Conservation (phyloP, 805 yeast genomes). For the Pichia paraexigua region DNA sequence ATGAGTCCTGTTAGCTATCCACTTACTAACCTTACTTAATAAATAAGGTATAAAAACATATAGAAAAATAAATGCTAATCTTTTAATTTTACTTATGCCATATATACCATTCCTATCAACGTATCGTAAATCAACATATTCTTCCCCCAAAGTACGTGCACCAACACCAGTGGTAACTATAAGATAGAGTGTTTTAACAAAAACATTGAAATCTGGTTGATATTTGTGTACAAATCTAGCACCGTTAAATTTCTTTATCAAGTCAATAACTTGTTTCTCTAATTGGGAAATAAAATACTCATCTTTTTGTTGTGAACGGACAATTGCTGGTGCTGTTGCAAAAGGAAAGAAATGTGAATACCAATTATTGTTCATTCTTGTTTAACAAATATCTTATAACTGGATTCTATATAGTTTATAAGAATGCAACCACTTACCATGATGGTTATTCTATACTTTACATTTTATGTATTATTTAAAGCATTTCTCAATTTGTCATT, state of each 20-base stretch:
- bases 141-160: slow-evolving; percentile 85
- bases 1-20: background rate
- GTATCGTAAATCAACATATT: slow-evolving; percentile 75
- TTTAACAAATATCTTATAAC: background rate
- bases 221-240: slow-evolving; percentile 58
- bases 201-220: slow-evolving; percentile 51
- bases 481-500: no score
- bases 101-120: slow-evolving; percentile 45
- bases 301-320: slow-evolving; percentile 89
- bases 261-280: slow-evolving; percentile 46
- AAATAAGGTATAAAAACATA: slow-evolving; percentile 60
- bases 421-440: no score
- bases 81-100: slow-evolving; percentile 37
- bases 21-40: slow-evolving; percentile 21
- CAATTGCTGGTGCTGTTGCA: slow-evolving; percentile 87
- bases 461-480: no score
- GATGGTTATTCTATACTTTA: no score
- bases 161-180: slow-evolving; percentile 67
- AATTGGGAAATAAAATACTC: slow-evolving; percentile 55
- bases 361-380: background rate
- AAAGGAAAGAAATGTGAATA: slow-evolving; percentile 37
- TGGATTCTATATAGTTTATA: background rate
- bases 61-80: slow-evolving; percentile 51
- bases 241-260: slow-evolving; percentile 46
- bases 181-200: slow-evolving; percentile 57